Evolutionary conservation across 2,329 filamentous ascomycete species (phyloP).

Genomic region (Penicillium nordicum): DNA sequence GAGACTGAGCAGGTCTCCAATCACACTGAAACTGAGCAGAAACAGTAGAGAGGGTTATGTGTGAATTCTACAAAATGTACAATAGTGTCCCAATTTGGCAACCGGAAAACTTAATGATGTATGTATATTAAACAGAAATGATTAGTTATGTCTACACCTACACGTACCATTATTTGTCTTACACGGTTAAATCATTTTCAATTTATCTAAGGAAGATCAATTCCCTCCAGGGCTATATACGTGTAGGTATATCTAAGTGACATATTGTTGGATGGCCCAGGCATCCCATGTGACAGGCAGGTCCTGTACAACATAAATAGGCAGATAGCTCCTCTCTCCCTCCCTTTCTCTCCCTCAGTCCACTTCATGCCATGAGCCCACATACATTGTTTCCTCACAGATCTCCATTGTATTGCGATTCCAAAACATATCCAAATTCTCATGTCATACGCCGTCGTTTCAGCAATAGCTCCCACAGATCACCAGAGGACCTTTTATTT

Average conservation of each 20-base stretch:
- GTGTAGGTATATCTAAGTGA: too few species aligned
- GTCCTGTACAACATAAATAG: too few species aligned
- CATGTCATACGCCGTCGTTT: neutral
- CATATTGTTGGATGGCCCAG: too few species aligned
- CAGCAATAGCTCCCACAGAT: neutral
- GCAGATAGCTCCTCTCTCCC: too few species aligned
- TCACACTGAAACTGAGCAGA: neutral
- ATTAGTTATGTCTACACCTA: neutral
- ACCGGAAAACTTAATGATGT: neutral
- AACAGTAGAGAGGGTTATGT: neutral
- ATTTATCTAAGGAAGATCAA: neutral
- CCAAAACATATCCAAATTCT: too few species aligned
- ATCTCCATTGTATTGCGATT: too few species aligned
- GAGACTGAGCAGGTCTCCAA: neutral
- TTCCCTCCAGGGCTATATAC: too few species aligned
- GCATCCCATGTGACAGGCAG: too few species aligned
- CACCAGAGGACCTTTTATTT: neutral
- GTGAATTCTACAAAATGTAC: neutral
- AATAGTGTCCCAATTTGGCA: neutral
- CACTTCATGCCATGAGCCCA: too few species aligned
- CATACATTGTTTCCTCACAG: too few species aligned
- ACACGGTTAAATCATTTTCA: neutral
- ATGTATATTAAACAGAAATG: neutral
- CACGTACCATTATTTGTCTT: too few species aligned
- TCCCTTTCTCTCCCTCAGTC: too few species aligned